Base-by-base conservation (phyloP, 129 eudicot genomes). In the Flaveria sonorensis region DNA sequence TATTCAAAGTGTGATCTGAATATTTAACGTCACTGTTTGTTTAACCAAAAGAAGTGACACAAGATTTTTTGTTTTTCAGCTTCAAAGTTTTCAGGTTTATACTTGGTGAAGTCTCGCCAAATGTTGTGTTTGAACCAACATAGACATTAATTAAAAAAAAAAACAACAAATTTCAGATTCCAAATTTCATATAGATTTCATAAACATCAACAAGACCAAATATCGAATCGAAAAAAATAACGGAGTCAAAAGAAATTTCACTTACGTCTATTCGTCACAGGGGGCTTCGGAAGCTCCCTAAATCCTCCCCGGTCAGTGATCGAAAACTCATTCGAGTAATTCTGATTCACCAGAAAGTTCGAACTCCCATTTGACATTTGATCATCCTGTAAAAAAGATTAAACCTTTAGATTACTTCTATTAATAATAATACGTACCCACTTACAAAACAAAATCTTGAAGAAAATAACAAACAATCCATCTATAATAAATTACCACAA, bases 201-300 rank as follows among this genome's bases (percentile, higher is more conserved):
- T 36, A 36, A 36, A 36, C 40, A 36, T 5, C 7, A 32, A 32
- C 39, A 32, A 32, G 40, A 36, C 40, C 40, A 36, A 36, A 36
- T 36, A 36, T 36, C 36, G 36, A 30, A 30, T 3, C 6, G 6
- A 30, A 30, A 30, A 5, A 36, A 36, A 1, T 36, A 36, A 36
- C 7, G 24, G 12, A 24, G 43, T 77, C 82, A 59, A 64, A 23
- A 69, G 2, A 56, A 60, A 51, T 43, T 10, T 16, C 1, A 67
- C 96, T 81, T 73, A 87, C 96, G 88, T 83, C 96, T 85, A 71
- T 87, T 89, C 10, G 85, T 72, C 12, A 84, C 80, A 0, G 88
- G 92, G 19, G 92, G 88, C 83, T 84, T 87, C 9, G 91, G 87
- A 76, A 87, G 85, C 75, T 87, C 96, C 71, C 77, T 81, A 67